These are phyloP conservation scores for Yamadazyma triangularis DNA, from an alignment of 1,139 yeast genomes.

Conservation along the genomic window DNA sequence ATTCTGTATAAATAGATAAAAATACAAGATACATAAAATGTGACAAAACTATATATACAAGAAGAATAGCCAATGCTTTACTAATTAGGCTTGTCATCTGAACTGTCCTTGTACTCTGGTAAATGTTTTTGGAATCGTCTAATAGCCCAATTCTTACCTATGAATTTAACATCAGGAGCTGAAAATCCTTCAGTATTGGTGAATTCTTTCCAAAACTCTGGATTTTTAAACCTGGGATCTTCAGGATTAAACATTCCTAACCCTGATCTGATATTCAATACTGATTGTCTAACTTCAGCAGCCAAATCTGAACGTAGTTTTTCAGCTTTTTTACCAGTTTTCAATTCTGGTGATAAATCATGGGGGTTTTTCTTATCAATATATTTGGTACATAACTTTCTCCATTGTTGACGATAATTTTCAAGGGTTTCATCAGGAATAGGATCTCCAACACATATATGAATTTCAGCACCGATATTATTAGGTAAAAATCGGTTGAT, in stretches of 20 bases:
- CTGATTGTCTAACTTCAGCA: slow-evolving; percentile 58
- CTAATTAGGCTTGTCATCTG: too few relatives aligned
- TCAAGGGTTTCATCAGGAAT: slow-evolving; percentile 60
- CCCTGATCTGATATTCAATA: slow-evolving; percentile 52
- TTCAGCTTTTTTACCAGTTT: slow-evolving; percentile 59
- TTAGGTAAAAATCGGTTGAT: slow-evolving; percentile 58
- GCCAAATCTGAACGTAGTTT: slow-evolving; percentile 68
- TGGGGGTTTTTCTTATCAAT: slow-evolving; percentile 45
- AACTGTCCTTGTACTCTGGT: slow-evolving; percentile 32
- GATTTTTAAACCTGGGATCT: slow-evolving; percentile 57
- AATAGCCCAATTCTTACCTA: slow-evolving; percentile 80
- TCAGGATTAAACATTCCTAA: slow-evolving; percentile 52
- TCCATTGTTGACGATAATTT: slow-evolving; percentile 65
- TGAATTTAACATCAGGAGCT: slow-evolving; percentile 62
- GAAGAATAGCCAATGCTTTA: too few relatives aligned
- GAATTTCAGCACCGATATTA: slow-evolving; percentile 63
- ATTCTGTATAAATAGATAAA: too few relatives aligned
- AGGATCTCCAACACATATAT: slow-evolving; percentile 69
- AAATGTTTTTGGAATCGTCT: slow-evolving; percentile 60
- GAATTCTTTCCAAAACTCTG: slow-evolving; percentile 67
- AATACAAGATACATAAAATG: too few relatives aligned
- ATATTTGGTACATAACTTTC: slow-evolving; percentile 51
- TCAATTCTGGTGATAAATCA: slow-evolving; percentile 61
- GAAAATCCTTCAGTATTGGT: slow-evolving; percentile 61
- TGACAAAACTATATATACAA: too few relatives aligned